Base-by-base conservation (phyloP, 805 yeast species). In the Monosporozyma siamensis region DNA sequence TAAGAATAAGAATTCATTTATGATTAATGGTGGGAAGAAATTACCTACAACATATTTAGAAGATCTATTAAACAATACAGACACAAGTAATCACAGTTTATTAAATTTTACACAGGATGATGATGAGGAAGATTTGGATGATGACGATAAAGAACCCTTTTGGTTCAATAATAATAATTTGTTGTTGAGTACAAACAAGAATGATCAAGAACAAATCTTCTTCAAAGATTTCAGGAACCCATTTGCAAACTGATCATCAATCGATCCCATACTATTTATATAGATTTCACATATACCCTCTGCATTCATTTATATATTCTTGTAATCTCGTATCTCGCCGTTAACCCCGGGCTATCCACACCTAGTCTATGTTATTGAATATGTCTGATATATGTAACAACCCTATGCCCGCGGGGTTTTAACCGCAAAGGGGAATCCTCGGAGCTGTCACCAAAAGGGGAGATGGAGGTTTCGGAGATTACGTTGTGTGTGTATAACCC, bases 211-310 rank as follows among this genome's bases (percentile, higher is more conserved):
- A 22, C 18, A 34, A 22, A 14, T 23, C n/a, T 23, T 27, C 9
- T 41, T 35, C 22, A 20, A 36, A 21, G 39, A 41, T 18, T 41
- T 41, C n/a, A 35, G 40, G 25, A 41, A 41, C 27, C 44, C 44
- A 10, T 41, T 41, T 41, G 44, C 44, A 14, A 27, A 30, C 25
- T 36, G 14, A 35, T n/a, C 6, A 6, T 25, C n/a, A n/a, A n/a
- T n/a, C n/a, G n/a, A 25, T 25, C 12, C 8, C 12, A 6, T 6
- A 25, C 12, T n/a, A 25, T 10, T n/a, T n/a, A 27, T 5, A 27
- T 27, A 27, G 3, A 6, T 25, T 25, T 9, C 12, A n/a, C 27
- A 25, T 25, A 25, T 25, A 10, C 27, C 27, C n/a, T n/a, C n/a
- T n/a, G n/a, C n/a, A n/a, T n/a, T n/a, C n/a, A n/a, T n/a, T n/a